phyloP scores from a whole-genome alignment of 1,139 yeast genomes.

The Pichia sp. region DNA sequence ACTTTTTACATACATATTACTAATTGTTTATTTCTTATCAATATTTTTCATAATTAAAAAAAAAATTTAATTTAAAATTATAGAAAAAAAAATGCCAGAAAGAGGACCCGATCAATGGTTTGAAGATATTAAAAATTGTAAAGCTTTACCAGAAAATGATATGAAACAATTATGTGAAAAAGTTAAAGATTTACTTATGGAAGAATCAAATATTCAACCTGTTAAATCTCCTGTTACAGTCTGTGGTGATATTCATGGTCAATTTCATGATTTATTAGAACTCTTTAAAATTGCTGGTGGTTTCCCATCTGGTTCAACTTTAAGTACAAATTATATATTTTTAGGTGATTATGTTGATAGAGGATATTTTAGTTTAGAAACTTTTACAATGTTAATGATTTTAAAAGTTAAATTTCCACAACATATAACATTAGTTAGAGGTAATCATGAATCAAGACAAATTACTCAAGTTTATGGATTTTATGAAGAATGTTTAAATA shows the following conservation, averaged over 20 bases:
- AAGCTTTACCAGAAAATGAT: constrained; percentile 82
- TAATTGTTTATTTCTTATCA: no score
- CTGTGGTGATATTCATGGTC: constrained; percentile 98
- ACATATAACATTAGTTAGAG: constrained; percentile 81
- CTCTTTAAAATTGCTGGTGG: constrained; percentile 92
- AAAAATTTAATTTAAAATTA: no score
- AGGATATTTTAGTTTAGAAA: constrained; percentile 89
- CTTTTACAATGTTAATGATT: constrained; percentile 86
- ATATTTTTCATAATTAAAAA: no score
- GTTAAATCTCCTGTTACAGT: constrained; percentile 97
- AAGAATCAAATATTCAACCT: constrained; percentile 92
- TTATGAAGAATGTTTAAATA: constrained; percentile 84
- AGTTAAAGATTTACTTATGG: constrained; percentile 85
- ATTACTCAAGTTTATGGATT: constrained; percentile 94
- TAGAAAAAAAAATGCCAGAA: constrained; percentile 33
- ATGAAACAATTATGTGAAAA: constrained; percentile 95
- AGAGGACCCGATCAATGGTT: constrained; percentile 96
- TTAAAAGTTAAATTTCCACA: constrained; percentile 82
- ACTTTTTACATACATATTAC: no score
- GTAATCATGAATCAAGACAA: constrained; percentile 91
- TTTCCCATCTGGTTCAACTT: constrained; percentile 64
- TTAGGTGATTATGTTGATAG: constrained; percentile 93
- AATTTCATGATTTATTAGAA: constrained; percentile 90
- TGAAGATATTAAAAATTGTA: constrained; percentile 86
- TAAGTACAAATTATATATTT: constrained; percentile 30